phyloP scores from a whole-genome alignment of 2,329 filamentous ascomycete species.

The Curvularia sp. region DNA sequence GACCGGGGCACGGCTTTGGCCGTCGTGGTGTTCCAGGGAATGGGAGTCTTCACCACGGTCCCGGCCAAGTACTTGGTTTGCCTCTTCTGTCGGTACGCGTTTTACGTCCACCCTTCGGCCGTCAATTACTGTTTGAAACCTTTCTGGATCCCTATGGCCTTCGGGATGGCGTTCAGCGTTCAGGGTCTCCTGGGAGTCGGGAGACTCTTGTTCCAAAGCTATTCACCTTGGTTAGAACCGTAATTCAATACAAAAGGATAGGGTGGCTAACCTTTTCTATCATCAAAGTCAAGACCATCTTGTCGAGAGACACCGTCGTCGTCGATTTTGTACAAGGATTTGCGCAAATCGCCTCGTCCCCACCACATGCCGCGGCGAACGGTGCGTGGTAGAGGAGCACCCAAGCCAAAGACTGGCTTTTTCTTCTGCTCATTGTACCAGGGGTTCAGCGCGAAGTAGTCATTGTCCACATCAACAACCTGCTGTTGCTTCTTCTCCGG shows the following conservation, averaged over 20 bases:
- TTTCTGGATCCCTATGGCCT: conserved; percentile 5
- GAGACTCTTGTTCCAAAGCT: conserved; percentile 23
- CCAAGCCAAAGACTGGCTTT: conserved; percentile 62
- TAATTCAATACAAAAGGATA: not conserved
- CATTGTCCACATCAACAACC: conserved; percentile 56
- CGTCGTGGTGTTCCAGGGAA: conserved; percentile 15
- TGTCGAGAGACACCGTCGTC: conserved; percentile 28
- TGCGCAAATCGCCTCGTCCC: conserved; percentile 55
- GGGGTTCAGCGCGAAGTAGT: conserved; percentile 61
- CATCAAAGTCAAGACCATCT: conserved; percentile 25
- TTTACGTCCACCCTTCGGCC: conserved; percentile 28
- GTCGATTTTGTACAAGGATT: conserved; percentile 38
- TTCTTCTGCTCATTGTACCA: conserved; percentile 61
- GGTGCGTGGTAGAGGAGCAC: conserved; percentile 62
- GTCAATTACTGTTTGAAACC: conserved; percentile 20
- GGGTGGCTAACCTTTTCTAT: conserved; percentile 23
- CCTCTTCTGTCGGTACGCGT: conserved; percentile 19
- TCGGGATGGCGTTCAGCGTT: conserved; percentile 1
- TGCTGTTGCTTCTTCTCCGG: conserved; percentile 39
- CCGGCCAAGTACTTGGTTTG: conserved; percentile 13
- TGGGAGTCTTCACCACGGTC: not conserved
- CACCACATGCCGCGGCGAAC: conserved; percentile 60
- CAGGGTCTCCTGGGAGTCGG: conserved; percentile 21
- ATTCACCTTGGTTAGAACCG: conserved; percentile 4
- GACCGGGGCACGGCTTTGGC: conserved; percentile 28